Base-by-base conservation (phyloP, 2,329 filamentous ascomycete genomes). In the Coniochaeta prunicola region DNA sequence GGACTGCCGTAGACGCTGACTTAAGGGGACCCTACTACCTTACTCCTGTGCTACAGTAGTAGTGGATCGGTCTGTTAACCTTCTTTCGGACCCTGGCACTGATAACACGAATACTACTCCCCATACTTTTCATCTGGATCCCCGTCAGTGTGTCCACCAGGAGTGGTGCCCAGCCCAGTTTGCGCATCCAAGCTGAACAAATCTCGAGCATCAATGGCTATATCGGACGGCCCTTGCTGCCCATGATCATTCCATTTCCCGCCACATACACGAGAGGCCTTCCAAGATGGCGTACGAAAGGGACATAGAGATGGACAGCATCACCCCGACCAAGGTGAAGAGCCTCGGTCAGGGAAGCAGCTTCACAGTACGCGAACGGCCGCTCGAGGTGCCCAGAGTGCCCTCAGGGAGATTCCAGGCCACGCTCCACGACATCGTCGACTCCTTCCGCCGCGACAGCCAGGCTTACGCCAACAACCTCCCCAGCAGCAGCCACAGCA, bases 381-480 rank as follows among this genome's bases (percentile, higher is more conserved):
- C 53, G 21, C 8, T 55, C 4, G 45, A 50, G 26, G n/a, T 26
- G 15, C 2, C 3, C 13, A 21, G 45, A 28, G 45, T 50, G 12
- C 45, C 45, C 1, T 36, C 53, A 4, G 33, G 59, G 26, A 54
- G 28, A 21, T 53, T 62, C 17, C 58, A 61, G 33, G 54, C 57
- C 53, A 56, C 48, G 1, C 15, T 64, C 21, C 19, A 48, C 38
- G 40, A 59, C 53, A 64, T 67, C 45, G 61, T 68, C 45, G 65
- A 68, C 63, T 64, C 63, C 2, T 68, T 68, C 59, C 64, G 64
- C 12, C 65, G 65, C 8, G 61, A 65, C 38, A 57, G 59, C 48
- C 57, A 61, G 45, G 55, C 56, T 6, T 59, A 59, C 54, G 33
- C 55, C 26, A 31, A 58, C 55, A 8, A 56, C 48, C 28, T 48